Evolutionary conservation across 805 yeast species (phyloP).

Genomic region (Candida parachauliodes): DNA sequence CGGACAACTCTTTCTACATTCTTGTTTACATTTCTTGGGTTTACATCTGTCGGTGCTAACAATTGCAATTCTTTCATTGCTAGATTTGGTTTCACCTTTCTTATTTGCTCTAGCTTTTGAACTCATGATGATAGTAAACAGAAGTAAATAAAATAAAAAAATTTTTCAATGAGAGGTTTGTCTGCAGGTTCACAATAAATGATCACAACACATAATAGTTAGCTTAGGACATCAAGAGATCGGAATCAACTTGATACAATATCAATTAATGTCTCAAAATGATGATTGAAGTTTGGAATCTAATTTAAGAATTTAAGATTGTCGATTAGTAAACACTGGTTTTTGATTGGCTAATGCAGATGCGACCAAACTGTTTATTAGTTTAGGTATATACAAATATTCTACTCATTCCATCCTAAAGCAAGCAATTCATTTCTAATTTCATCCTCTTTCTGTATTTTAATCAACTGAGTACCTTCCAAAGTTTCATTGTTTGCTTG

Average conservation of each 20-base stretch:
- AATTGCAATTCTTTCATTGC: conserved; percentile 87
- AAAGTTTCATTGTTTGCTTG: conserved; percentile 78
- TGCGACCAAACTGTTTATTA: neutral
- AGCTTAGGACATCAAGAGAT: too few relatives aligned
- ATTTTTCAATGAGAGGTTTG: conserved; percentile 6
- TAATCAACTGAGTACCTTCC: conserved; percentile 89
- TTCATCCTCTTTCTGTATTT: conserved; percentile 81
- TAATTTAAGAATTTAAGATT: too few relatives aligned
- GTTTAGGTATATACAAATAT: neutral
- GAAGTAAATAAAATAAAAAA: conserved; percentile 2
- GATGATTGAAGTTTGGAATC: too few relatives aligned
- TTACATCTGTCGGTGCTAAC: conserved; percentile 93
- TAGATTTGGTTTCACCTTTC: conserved; percentile 25
- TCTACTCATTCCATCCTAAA: conserved; percentile 60
- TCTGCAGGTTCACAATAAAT: neutral
- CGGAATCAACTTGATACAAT: too few relatives aligned
- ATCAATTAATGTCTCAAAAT: too few relatives aligned
- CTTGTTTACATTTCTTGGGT: conserved; percentile 98
- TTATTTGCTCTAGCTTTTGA: conserved; percentile 9
- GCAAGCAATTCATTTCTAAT: conserved; percentile 70
- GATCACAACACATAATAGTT: too few relatives aligned
- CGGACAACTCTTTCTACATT: conserved; percentile 95
- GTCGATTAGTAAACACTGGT: neutral
- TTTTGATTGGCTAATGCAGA: neutral
- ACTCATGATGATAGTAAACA: conserved; percentile 5